Evolutionary conservation across 768 basidiomycete species (phyloP), one percentile per base, ranked within the genome.

Genomic region (Russula sp.): DNA sequence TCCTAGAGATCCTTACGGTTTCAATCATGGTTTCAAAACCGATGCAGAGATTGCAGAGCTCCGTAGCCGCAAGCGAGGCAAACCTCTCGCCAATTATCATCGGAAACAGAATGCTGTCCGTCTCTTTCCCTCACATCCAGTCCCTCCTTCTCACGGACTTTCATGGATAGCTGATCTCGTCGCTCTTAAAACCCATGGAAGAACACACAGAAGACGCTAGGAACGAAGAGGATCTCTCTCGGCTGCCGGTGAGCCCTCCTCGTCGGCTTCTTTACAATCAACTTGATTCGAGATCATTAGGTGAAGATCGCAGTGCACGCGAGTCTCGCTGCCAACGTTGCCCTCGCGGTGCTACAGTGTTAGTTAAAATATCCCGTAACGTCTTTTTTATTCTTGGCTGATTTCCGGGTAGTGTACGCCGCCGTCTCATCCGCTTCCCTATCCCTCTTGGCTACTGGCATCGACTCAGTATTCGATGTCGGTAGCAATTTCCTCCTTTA

Each of bases 121-220:
- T 68, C 42, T 37, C 16, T 55, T 57, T 51, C 31, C 55, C n/a
- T 20, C 34, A 8, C 20, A 7, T 52, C 37, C 13, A 27, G 44
- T 6, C 16, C 8, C 18, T 14, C 20, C 14, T 16, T 16, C 42
- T 53, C 53, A 22, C 61, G 52, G 13, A 40, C 48, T 55, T 50
- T 69, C 53, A 50, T 52, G n/a, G 34, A 42, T 69, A 96, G 89
- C 87, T 94, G 63, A 96, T 98, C 65, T 72, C 76, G n/a, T 82
- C 84, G n/a, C 75, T 98, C 64, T 81, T 98, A 39, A 97, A 96
- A 74, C 84, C 94, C 0, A 88, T 98, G 84, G 89, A 93, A 40
- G 86, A 88, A 39, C 90, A 94, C 70, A 92, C 92, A 0, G 82
- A 84, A 55, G 91, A 96, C 69, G 94, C 93, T 16, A 82, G 79